These are phyloP conservation scores for Taphrina pruni DNA, from an alignment of 1,139 yeast species.

Conservation along the genomic window DNA sequence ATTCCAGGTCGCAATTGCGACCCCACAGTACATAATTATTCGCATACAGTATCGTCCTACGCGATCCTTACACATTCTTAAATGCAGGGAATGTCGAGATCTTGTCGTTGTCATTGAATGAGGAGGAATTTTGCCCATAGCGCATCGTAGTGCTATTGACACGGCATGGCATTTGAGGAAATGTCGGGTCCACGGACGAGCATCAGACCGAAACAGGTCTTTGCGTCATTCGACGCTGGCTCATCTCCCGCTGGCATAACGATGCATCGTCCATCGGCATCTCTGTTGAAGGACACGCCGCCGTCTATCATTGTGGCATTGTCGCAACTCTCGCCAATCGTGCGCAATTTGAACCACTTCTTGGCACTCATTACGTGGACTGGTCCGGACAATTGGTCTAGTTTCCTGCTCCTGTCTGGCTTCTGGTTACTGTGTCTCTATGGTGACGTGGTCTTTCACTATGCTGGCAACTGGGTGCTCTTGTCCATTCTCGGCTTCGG, in stretches of 20 bases:
- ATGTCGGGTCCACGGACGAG: slow-evolving; percentile 38
- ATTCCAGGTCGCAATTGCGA: no score
- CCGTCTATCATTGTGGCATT: slow-evolving; percentile 37
- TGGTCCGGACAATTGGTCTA: slow-evolving; percentile 36
- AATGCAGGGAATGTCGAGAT: no score
- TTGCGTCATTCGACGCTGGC: slow-evolving; percentile 36
- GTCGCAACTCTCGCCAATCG: slow-evolving; percentile 34
- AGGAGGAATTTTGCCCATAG: no score
- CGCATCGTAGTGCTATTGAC: not conserved
- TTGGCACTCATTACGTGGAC: slow-evolving; percentile 39
- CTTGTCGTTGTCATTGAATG: no score
- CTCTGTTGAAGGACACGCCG: slow-evolving; percentile 34
- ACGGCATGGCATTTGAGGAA: slow-evolving; percentile 39
- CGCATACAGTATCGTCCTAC: no score
- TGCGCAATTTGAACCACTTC: slow-evolving; percentile 16
- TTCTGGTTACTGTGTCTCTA: slow-evolving; percentile 35
- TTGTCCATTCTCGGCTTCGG: slow-evolving; percentile 18
- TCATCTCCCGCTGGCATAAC: slow-evolving; percentile 39
- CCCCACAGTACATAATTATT: no score
- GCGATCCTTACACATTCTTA: no score
- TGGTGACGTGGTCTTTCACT: slow-evolving; percentile 35
- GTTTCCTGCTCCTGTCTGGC: slow-evolving; percentile 26
- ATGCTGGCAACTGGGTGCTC: slow-evolving; percentile 33
- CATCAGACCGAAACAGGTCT: slow-evolving; percentile 20
- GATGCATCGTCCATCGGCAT: slow-evolving; percentile 33